These are phyloP conservation scores for Boletellus dicymbophilus DNA, from an alignment of 1,284 basidiomycete genomes.

Conservation along the genomic window DNA sequence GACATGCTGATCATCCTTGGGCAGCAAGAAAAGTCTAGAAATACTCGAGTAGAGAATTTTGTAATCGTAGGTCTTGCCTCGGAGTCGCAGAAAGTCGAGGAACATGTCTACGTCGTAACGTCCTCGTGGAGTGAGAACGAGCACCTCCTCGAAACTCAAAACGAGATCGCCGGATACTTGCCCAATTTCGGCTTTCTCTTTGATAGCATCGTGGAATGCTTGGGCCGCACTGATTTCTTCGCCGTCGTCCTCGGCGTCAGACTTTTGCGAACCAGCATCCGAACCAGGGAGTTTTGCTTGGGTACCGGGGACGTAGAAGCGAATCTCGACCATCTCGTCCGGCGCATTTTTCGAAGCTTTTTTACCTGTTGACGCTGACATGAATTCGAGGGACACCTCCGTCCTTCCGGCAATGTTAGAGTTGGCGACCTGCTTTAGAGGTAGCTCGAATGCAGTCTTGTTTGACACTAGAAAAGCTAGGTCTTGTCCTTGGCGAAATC, in stretches of 20 bases:
- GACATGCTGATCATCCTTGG: conserved; percentile 96
- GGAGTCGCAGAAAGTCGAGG: conserved; percentile 88
- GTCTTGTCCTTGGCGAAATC: conserved; percentile 67
- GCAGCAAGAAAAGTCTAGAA: conserved; percentile 89
- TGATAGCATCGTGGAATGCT: conserved; percentile 95
- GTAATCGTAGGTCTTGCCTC: conserved; percentile 99
- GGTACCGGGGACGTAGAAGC: conserved; percentile 94
- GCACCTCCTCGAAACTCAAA: conserved; percentile 94
- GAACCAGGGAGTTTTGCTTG: conserved; percentile 69
- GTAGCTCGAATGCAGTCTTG: conserved; percentile 91
- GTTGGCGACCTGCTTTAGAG: conserved; percentile 88
- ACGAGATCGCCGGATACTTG: conserved; percentile 93
- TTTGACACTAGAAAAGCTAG: conserved; percentile 91
- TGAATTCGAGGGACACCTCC: conserved; percentile 97
- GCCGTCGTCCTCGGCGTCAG: conserved; percentile 67
- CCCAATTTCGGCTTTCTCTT: conserved; percentile 96
- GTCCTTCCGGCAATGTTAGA: conserved; percentile 98
- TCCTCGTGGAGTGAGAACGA: conserved; percentile 96
- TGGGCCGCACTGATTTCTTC: conserved; percentile 90
- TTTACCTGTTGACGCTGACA: conserved; percentile 52
- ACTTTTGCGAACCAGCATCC: conserved; percentile 77
- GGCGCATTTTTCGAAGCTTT: conserved; percentile 49
- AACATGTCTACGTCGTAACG: conserved; percentile 99
- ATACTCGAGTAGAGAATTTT: conserved; percentile 94
- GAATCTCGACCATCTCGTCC: conserved; percentile 95